These are phyloP conservation scores for Micromonas pusilla DNA, from an alignment of 139 green algal genomes.

Conservation along the genomic window DNA sequence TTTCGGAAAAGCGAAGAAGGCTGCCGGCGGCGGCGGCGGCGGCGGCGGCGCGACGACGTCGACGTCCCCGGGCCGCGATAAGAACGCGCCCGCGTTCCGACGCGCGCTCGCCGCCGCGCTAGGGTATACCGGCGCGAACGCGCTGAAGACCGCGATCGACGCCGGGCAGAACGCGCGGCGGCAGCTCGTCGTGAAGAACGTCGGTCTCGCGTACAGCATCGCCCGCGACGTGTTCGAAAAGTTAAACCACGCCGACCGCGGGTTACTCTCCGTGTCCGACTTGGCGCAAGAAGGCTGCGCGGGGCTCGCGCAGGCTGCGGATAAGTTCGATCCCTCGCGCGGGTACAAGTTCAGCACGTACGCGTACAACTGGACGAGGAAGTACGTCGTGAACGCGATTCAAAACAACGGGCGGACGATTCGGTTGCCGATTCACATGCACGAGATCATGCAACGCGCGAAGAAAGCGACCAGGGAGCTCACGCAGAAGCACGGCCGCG, in stretches of 20 bases:
- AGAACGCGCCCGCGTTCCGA: background rate
- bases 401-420: constrained; percentile 55
- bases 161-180: background rate
- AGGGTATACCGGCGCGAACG: background rate
- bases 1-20: background rate
- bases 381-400: constrained; percentile 58
- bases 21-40: background rate
- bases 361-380: constrained; percentile 71
- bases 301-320: constrained; percentile 34
- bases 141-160: background rate
- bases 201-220: background rate
- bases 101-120: background rate
- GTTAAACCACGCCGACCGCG: background rate
- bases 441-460: constrained; percentile 27
- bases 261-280: background rate
- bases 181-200: background rate
- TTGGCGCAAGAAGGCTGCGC: constrained; percentile 6
- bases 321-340: constrained; percentile 64
- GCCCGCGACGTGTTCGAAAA: background rate
- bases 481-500: background rate
- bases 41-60: no score
- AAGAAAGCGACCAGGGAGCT: background rate
- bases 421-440: constrained; percentile 56
- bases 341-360: constrained; percentile 82
- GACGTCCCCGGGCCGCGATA: background rate